Conservation (phyloP, 257 asterid species). For the Scutellaria baicalensis region DNA sequence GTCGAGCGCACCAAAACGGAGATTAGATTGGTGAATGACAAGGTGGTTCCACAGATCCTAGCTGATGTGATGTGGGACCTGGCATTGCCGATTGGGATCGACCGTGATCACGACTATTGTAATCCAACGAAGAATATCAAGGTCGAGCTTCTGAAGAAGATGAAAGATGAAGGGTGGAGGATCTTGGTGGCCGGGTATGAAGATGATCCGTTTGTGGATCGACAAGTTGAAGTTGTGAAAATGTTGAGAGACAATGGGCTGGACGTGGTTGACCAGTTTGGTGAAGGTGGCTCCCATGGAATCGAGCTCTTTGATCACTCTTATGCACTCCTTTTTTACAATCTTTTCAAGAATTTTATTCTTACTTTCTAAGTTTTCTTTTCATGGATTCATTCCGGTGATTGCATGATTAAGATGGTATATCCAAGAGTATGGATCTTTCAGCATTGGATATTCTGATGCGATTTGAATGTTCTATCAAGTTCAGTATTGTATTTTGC, state of each 20-base stretch:
- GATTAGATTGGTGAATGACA: slow-evolving; percentile 8
- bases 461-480: too few species aligned
- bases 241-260: not conserved
- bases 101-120: slow-evolving; percentile 38
- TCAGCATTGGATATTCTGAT: too few species aligned
- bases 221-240: slow-evolving; percentile 19
- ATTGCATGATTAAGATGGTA: too few species aligned
- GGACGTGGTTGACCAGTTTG: too few species aligned
- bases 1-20: slow-evolving; percentile 38
- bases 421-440: too few species aligned
- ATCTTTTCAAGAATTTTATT: too few species aligned
- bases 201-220: slow-evolving; percentile 34
- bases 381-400: too few species aligned
- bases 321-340: too few species aligned
- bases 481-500: too few species aligned
- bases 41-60: not conserved
- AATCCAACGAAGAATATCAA: slow-evolving; percentile 15
- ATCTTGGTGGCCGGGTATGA: slow-evolving; percentile 23
- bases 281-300: too few species aligned
- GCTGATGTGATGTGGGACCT: slow-evolving; percentile 38
- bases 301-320: too few species aligned
- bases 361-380: too few species aligned
- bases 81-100: slow-evolving; percentile 31
- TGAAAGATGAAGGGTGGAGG: slow-evolving; percentile 18
- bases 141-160: not conserved